Conservation (phyloP, 73 alveolate species). For the Diophrys appendiculata region DNA sequence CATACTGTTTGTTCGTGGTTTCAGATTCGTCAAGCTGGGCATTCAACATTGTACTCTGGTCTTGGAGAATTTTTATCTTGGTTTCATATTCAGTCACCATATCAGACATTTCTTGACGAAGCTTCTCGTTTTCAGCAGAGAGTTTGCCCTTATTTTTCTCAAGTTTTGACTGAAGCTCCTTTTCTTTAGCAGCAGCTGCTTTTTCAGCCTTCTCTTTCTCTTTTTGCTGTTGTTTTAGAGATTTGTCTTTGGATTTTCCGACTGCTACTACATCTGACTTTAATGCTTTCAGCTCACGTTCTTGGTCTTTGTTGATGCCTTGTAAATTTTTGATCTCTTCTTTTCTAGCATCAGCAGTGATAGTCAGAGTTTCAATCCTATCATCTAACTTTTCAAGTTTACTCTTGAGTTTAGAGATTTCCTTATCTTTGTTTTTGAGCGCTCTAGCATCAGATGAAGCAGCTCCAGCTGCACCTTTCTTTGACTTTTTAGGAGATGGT, state of each 20-base stretch:
- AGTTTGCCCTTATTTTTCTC: conserved; percentile 8
- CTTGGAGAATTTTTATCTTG: conserved; percentile 14
- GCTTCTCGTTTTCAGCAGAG: conserved; percentile 14
- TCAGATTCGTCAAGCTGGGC: conserved; percentile 27
- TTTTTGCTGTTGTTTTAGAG: conserved; percentile 6
- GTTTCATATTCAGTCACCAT: conserved; percentile 10
- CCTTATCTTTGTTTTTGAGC: conserved; percentile 17
- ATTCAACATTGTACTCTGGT: conserved; percentile 7
- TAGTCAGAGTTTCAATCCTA: conserved; percentile 20
- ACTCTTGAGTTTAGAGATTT: conserved; percentile 9
- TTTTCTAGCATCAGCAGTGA: conserved; percentile 21
- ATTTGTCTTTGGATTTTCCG: conserved; percentile 11
- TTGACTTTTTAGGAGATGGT: neutral
- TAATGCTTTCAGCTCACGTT: conserved; percentile 16
- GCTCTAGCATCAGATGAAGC: neutral
- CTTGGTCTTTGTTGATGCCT: conserved; percentile 25
- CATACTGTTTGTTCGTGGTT: conserved; percentile 9
- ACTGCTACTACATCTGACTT: conserved; percentile 1
- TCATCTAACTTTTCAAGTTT: conserved; percentile 10
- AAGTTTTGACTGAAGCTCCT: neutral
- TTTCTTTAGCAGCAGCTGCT: conserved; percentile 14
- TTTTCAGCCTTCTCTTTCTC: neutral
- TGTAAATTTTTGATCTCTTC: conserved; percentile 28
- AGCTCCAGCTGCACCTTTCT: conserved; percentile 4
- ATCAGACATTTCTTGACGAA: conserved; percentile 4